A percentile compares a stretch with the other conserved stretches of the same genome.
These are phyloP conservation scores for Cyberlindnera mrakii DNA, from an alignment of 805 yeast genomes.

Conservation along the genomic window DNA sequence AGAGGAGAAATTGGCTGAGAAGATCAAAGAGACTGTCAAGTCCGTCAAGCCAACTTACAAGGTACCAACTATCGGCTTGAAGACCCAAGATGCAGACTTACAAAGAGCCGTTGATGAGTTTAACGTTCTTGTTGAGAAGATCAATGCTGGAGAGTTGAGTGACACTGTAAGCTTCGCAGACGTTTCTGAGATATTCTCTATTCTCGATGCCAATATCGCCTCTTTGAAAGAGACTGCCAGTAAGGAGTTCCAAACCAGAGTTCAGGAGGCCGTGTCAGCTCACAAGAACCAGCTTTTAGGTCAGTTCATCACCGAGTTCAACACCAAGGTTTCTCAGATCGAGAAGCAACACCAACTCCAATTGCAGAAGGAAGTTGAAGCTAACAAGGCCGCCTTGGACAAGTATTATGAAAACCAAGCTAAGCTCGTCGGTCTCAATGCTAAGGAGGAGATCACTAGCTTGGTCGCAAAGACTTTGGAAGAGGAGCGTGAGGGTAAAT, in stretches of 20 bases:
- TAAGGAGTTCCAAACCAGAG: slow-evolving; percentile 8
- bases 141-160: slow-evolving; percentile 19
- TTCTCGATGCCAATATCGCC: slow-evolving; percentile 18
- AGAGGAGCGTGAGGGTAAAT: slow-evolving; percentile 71
- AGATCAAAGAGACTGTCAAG: slow-evolving; percentile 11
- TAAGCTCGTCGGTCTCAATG: slow-evolving; percentile 57
- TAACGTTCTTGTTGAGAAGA: slow-evolving; percentile 16
- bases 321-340: slow-evolving; percentile 52
- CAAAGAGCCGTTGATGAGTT: slow-evolving; percentile 21
- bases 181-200: slow-evolving; percentile 10
- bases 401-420: slow-evolving; percentile 73
- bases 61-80: slow-evolving; percentile 24
- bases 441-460: slow-evolving; percentile 59
- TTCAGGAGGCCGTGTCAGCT: slow-evolving; percentile 20
- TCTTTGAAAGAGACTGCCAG: slow-evolving; percentile 9
- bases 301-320: slow-evolving; percentile 54
- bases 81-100: slow-evolving; percentile 24
- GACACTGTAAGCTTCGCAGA: slow-evolving; percentile 10
- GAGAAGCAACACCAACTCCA: slow-evolving; percentile 53
- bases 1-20: slow-evolving; percentile 6
- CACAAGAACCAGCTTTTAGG: slow-evolving; percentile 54
- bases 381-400: slow-evolving; percentile 57
- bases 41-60: slow-evolving; percentile 3
- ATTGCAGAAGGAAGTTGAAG: slow-evolving; percentile 58
- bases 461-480: slow-evolving; percentile 57